These are phyloP conservation scores for Candida berthetii DNA, from an alignment of 805 yeast genomes.

Conservation along the genomic window DNA sequence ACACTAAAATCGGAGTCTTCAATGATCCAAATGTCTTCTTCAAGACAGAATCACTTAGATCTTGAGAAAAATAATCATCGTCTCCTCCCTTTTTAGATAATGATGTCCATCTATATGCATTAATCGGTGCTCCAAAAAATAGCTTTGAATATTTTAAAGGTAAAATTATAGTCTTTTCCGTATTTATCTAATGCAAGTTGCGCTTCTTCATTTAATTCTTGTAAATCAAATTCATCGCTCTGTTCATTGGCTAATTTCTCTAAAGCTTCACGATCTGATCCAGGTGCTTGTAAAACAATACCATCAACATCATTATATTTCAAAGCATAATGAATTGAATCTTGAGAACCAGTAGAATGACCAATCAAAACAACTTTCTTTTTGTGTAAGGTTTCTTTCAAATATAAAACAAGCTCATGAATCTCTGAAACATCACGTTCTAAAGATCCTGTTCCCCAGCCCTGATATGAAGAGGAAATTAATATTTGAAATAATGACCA, in stretches of 20 bases:
- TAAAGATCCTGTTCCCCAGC: constrained; percentile 69
- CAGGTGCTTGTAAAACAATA: constrained; percentile 71
- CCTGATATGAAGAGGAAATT: constrained; percentile 50
- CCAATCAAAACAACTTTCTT: constrained; percentile 61
- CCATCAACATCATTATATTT: constrained; percentile 34
- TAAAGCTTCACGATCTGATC: constrained; percentile 56
- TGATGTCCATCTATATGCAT: constrained; percentile 68
- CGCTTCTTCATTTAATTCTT: constrained; percentile 28
- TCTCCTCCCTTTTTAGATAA: constrained; percentile 54
- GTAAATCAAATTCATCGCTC: constrained; percentile 14
- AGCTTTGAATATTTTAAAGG: constrained; percentile 39
- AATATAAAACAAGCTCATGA: constrained; percentile 43
- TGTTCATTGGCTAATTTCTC: too few species aligned
- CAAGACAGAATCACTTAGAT: constrained; percentile 39
- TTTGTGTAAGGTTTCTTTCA: constrained; percentile 38
- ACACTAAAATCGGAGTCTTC: constrained; percentile 35
- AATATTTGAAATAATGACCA: constrained; percentile 60
- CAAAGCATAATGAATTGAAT: constrained; percentile 53
- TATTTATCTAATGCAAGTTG: constrained; percentile 35
- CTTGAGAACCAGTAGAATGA: constrained; percentile 83
- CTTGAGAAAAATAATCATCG: constrained; percentile 74
- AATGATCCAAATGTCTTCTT: constrained; percentile 49
- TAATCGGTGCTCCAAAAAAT: constrained; percentile 49
- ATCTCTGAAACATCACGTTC: constrained; percentile 55
- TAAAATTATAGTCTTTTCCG: constrained; percentile 38